Evolutionary conservation across 495 filamentous ascomycete genomes (phyloP).

Genomic region (Penicillium salamii): DNA sequence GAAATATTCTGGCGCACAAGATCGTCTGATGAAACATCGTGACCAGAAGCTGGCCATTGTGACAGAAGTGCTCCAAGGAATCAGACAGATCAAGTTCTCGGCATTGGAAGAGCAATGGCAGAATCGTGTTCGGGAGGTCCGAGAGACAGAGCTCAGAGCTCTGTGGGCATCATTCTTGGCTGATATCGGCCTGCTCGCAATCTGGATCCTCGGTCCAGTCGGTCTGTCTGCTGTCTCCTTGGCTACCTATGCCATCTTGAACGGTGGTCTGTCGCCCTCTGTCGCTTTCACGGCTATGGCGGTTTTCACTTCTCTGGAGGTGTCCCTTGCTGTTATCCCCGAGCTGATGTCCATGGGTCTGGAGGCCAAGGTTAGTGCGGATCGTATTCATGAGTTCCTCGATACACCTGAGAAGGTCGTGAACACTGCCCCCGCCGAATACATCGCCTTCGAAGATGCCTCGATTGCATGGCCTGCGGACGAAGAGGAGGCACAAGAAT

Average conservation of each 20-base stretch:
- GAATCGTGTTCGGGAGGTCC: slow-evolving; percentile 61
- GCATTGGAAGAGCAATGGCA: slow-evolving; percentile 81
- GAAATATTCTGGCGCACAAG: slow-evolving; percentile 62
- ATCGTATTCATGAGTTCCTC: slow-evolving; percentile 72
- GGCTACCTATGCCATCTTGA: slow-evolving; percentile 60
- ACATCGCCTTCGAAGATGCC: slow-evolving; percentile 65
- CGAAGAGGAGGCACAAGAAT: slow-evolving; percentile 39
- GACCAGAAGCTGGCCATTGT: slow-evolving; percentile 77
- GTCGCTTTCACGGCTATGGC: slow-evolving; percentile 80
- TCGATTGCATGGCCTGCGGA: slow-evolving; percentile 72
- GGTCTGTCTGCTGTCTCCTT: slow-evolving; percentile 70
- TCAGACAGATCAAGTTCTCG: slow-evolving; percentile 86
- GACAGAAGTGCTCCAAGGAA: slow-evolving; percentile 77
- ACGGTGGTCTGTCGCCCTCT: slow-evolving; percentile 64
- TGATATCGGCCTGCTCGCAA: slow-evolving; percentile 51
- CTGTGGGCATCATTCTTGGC: slow-evolving; percentile 65
- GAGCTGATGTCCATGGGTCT: slow-evolving; percentile 65
- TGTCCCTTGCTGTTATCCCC: slow-evolving; percentile 66
- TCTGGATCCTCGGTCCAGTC: slow-evolving; percentile 76
- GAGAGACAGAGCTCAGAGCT: slow-evolving; percentile 62
- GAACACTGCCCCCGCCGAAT: slow-evolving; percentile 50
- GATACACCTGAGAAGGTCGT: slow-evolving; percentile 60
- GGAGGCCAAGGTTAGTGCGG: slow-evolving; percentile 71
- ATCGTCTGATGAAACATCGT: slow-evolving; percentile 72
- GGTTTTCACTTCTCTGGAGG: slow-evolving; percentile 70